Base-by-base conservation (phyloP, 495 filamentous ascomycete species). In the Hyaloscypha finlandica region DNA sequence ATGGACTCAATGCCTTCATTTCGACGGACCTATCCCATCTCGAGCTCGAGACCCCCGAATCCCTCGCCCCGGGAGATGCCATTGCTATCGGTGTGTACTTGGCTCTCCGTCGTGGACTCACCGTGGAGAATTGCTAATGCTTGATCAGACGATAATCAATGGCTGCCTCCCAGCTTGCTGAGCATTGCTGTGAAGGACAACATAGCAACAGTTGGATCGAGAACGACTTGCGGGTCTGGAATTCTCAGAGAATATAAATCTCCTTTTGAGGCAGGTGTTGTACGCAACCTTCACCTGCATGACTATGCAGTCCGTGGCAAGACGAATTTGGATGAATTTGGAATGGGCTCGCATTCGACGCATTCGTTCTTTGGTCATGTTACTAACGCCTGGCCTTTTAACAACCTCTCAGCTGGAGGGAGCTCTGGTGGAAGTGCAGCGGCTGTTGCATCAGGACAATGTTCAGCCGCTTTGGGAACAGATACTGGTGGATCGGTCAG, bases 241-340 rank as follows among this genome's bases (percentile, higher is more conserved):
- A 87, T 91, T 61, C 81, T 97, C n/a, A 72, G 85, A n/a, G 77
- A 78, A 62, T 90, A 90, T 77, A 75, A 71, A 55, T 91, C 87
- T 66, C 96, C 96, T 25, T 95, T 90, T 77, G 85, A 92, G 74
- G 93, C 95, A 8, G 94, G 91, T 4, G 92, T 97, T 39, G 86
- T 97, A 33, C 73, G 83, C 56, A 81, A 81, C 71, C 64, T 69
- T 33, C 51, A 29, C 3, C 11, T 30, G 2, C 12, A n/a, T 6
- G 59, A 35, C 32, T 37, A 32, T 6, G 75, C 83, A 22, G 74
- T 96, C 4, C 81, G 86, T 19, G 90, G 90, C 8, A 97, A 97
- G 75, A 93, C 93, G 0, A 97, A 96, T 76, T 82, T 99, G 71
- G 95, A 99, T 81, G 95, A 98, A 74, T 99, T 98, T 78, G 95